A percentile compares a stretch with the other conserved stretches of the same genome.
phyloP scores from a whole-genome alignment of 2,329 filamentous ascomycete species.

The Phaeosphaeria sp. region DNA sequence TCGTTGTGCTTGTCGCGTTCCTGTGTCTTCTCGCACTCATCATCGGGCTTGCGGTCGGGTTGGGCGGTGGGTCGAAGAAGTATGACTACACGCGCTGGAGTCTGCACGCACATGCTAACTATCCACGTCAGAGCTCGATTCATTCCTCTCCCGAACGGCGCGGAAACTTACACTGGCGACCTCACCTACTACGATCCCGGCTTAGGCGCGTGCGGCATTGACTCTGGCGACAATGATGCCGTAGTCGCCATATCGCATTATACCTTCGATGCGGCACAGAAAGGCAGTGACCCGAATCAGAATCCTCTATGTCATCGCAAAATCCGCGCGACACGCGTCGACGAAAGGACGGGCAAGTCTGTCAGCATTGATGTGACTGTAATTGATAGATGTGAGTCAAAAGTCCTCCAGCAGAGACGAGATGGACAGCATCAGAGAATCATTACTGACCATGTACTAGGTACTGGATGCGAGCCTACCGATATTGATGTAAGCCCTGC shows the following conservation, averaged over 20 bases:
- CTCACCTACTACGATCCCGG: constrained; percentile 72
- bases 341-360: constrained; percentile 51
- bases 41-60: constrained; percentile 51
- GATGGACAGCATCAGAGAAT: neutral
- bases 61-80: constrained; percentile 32
- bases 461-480: constrained; percentile 54
- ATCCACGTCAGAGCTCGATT: constrained; percentile 41
- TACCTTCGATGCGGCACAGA: constrained; percentile 67
- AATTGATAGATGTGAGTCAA: constrained; percentile 67
- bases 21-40: constrained; percentile 48
- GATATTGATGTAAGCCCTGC: constrained; percentile 59
- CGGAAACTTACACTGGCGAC: constrained; percentile 65
- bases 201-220: constrained; percentile 73
- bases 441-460: constrained; percentile 34
- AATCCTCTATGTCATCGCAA: constrained; percentile 72
- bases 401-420: neutral
- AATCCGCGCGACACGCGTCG: constrained; percentile 65
- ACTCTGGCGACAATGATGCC: constrained; percentile 60
- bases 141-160: constrained; percentile 60
- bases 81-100: constrained; percentile 3
- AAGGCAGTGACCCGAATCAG: constrained; percentile 61
- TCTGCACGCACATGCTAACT: constrained; percentile 12
- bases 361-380: constrained; percentile 67
- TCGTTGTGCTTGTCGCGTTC: constrained; percentile 38
- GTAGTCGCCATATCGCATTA: constrained; percentile 71